These are phyloP conservation scores for Hericium erinaceus DNA, from an alignment of 768 basidiomycete species.

Conservation along the genomic window DNA sequence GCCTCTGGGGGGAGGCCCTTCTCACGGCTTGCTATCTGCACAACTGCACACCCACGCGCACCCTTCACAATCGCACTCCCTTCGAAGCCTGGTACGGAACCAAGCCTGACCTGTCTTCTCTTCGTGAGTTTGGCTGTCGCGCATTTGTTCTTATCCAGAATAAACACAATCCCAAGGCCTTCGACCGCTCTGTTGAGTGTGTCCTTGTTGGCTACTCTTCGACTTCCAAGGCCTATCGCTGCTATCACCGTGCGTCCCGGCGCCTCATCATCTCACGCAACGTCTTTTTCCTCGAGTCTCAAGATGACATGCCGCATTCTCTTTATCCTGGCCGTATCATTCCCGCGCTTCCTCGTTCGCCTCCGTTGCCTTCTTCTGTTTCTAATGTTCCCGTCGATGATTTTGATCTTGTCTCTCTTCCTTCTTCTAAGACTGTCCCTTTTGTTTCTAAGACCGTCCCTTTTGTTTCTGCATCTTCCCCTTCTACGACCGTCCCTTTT, in stretches of 20 bases:
- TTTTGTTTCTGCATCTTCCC: no score
- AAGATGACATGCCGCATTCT: neutral
- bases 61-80: neutral
- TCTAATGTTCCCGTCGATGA: no score
- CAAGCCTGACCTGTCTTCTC: constrained; percentile 14
- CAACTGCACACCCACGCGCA: neutral
- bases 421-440: no score
- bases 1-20: neutral
- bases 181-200: neutral
- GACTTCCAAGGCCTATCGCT: constrained; percentile 18
- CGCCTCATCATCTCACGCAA: constrained; percentile 9
- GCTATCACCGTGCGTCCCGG: constrained; percentile 9
- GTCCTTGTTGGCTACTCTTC: constrained; percentile 19
- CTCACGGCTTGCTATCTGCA: neutral
- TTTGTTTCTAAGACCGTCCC: no score
- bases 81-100: constrained; percentile 7
- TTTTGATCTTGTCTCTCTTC: no score
- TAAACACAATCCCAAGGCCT: constrained; percentile 16
- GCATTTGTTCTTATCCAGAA: constrained; percentile 16
- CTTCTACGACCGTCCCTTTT: no score
- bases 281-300: constrained; percentile 16
- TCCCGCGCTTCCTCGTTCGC: no score
- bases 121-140: constrained; percentile 19
- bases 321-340: no score
- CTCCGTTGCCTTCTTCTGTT: no score